A percentile compares a stretch with the other conserved stretches of the same genome.
Evolutionary conservation across 768 basidiomycete species (phyloP).

Genomic region (Suillus sp.): DNA sequence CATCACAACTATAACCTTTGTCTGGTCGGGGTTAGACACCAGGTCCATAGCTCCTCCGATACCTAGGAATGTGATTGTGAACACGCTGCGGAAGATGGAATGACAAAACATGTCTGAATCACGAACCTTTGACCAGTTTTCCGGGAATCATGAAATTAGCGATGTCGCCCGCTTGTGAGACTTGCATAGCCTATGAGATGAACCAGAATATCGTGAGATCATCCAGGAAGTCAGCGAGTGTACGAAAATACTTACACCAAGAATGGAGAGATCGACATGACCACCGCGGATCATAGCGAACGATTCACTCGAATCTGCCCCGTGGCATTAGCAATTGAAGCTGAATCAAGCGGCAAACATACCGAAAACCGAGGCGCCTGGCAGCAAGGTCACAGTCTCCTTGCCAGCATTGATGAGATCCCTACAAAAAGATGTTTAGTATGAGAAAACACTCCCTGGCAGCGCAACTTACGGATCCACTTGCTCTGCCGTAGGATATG

Average conservation of each 20-base stretch:
- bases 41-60: conserved; percentile 98
- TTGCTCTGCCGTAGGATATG: conserved; percentile 81
- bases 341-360: conserved; percentile 24
- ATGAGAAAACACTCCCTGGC: conserved; percentile 5
- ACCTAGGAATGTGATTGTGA: conserved; percentile 45
- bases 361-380: conserved; percentile 92
- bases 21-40: conserved; percentile 94
- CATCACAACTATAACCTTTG: conserved; percentile 87
- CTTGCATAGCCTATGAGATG: conserved; percentile 82
- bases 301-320: conserved; percentile 82
- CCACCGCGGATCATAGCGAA: conserved; percentile 99
- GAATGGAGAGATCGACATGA: conserved; percentile 90
- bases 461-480: conserved; percentile 70
- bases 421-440: conserved; percentile 38
- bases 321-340: conserved; percentile 7
- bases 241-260: conserved; percentile 63
- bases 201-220: conserved; percentile 10
- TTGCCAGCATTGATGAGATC: conserved; percentile 96
- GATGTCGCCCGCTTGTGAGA: conserved; percentile 89
- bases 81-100: conserved; percentile 3
- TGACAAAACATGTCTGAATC: background rate
- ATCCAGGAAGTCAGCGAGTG: conserved; percentile 2
- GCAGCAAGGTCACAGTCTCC: conserved; percentile 90
- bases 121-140: conserved; percentile 79
- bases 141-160: conserved; percentile 99